phyloP scores from a whole-genome alignment of 768 basidiomycete genomes.

The Podaxis sp. region DNA sequence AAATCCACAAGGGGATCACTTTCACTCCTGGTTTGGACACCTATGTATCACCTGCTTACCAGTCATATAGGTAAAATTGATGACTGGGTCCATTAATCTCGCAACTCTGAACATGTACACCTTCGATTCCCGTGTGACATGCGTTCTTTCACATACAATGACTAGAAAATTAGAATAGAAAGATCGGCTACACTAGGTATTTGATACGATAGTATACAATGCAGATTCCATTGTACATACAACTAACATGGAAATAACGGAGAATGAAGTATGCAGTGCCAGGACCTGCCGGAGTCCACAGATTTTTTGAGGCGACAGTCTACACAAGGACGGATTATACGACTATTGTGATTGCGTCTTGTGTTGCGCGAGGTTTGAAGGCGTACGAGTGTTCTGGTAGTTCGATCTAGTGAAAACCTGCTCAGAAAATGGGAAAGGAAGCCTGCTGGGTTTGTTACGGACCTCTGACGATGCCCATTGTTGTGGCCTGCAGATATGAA shows the following conservation, averaged over 20 bases:
- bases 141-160: slow-evolving; percentile 52
- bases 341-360: not conserved
- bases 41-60: not conserved
- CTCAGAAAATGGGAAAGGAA: not conserved
- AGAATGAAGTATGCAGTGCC: no score
- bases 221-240: no score
- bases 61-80: not conserved
- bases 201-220: not conserved
- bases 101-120: slow-evolving; percentile 78
- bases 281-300: no score
- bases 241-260: no score
- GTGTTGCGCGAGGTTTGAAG: not conserved
- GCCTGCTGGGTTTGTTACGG: not conserved
- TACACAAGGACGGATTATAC: not conserved
- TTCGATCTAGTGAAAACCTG: not conserved
- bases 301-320: no score
- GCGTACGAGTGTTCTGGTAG: not conserved
- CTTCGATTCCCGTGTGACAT: slow-evolving; percentile 49
- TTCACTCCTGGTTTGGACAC: not conserved
- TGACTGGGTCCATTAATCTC: slow-evolving; percentile 83
- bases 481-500: not conserved
- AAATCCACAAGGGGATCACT: not conserved
- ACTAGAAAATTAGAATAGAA: slow-evolving; percentile 45
- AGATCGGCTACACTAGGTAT: not conserved
- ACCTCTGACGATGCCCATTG: not conserved